Evolutionary conservation across 345 rosid genomes (phyloP).

Genomic region (Eucalyptus curtisii): DNA sequence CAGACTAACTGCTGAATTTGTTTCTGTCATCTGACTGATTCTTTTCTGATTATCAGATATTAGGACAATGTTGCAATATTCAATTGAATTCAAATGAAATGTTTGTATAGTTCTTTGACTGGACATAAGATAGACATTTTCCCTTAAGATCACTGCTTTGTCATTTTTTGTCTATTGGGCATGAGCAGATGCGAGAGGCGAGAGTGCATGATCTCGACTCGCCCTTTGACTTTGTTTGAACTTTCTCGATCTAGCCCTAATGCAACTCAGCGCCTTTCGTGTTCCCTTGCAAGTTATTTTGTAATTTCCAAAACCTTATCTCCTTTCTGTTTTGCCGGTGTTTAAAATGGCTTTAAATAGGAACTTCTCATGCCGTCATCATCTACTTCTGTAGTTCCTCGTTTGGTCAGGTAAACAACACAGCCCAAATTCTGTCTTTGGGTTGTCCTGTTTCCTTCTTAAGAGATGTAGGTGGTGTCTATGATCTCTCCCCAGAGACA

Average conservation of each 20-base stretch:
- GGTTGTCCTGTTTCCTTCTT: not conserved
- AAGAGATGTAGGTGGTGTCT: not conserved
- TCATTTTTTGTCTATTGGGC: not conserved
- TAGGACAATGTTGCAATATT: not conserved
- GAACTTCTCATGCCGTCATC: no score
- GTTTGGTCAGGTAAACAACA: not conserved
- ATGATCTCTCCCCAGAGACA: not conserved
- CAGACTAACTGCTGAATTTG: not conserved
- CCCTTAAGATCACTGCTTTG: not conserved
- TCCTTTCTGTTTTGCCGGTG: no score
- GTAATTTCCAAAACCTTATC: not conserved
- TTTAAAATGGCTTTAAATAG: not conserved
- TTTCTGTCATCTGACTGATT: not conserved
- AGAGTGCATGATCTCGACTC: not conserved
- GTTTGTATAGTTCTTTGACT: not conserved
- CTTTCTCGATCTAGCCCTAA: not conserved
- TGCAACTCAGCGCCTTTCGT: not conserved
- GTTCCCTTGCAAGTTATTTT: not conserved
- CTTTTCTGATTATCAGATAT: not conserved
- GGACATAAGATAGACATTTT: not conserved
- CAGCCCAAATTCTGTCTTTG: not conserved
- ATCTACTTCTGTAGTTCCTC: not conserved
- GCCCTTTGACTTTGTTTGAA: not conserved
- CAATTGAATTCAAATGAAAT: not conserved
- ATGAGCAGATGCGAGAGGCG: not conserved